These are phyloP conservation scores for Xylariales sp. DNA, from an alignment of 2,329 filamentous ascomycete genomes.

Conservation along the genomic window DNA sequence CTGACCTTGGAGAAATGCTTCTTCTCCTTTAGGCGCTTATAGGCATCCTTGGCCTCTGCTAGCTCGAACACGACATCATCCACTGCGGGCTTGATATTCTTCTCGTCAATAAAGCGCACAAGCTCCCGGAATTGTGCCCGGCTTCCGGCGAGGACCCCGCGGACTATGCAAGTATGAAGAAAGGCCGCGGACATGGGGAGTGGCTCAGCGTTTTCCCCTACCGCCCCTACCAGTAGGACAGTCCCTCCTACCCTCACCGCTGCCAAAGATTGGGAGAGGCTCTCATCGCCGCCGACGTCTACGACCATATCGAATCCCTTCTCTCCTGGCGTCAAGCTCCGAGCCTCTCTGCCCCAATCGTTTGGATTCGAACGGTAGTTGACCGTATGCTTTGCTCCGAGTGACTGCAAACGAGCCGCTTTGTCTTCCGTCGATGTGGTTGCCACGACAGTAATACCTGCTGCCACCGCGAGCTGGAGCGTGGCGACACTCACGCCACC, in stretches of 20 bases:
- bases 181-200: not conserved
- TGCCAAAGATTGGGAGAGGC: constrained; percentile 51
- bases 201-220: constrained; percentile 17
- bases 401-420: constrained; percentile 42
- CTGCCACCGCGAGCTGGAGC: constrained; percentile 40
- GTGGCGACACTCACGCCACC: constrained; percentile 34
- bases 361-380: constrained; percentile 52
- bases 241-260: constrained; percentile 35
- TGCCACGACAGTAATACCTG: constrained; percentile 50
- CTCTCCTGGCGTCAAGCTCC: constrained; percentile 39
- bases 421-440: constrained; percentile 56
- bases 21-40: constrained; percentile 25
- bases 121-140: constrained; percentile 14
- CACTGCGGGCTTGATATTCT: constrained; percentile 13
- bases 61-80: constrained; percentile 11
- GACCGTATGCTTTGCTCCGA: constrained; percentile 55
- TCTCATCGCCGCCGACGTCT: constrained; percentile 63
- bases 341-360: constrained; percentile 53
- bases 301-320: constrained; percentile 57
- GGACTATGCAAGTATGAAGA: constrained; percentile 11
- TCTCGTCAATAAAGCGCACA: constrained; percentile 13
- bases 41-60: constrained; percentile 27
- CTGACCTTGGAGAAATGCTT: constrained; percentile 33
- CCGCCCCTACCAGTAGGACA: constrained; percentile 26
- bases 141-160: constrained; percentile 10